phyloP scores from a whole-genome alignment of 208 protist species.

The Crithidia expoeki region DNA sequence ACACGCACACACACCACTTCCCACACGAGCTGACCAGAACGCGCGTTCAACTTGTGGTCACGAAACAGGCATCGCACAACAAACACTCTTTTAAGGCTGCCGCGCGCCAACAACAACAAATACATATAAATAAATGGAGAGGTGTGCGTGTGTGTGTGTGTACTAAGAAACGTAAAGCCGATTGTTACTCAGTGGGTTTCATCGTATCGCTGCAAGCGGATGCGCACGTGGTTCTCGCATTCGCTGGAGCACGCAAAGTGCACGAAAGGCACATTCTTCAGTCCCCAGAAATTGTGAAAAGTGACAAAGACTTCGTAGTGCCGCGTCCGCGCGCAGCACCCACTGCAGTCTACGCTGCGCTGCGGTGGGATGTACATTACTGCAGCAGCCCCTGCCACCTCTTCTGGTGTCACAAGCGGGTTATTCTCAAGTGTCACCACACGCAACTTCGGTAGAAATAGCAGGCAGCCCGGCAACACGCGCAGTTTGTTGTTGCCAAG shows the following conservation, averaged over 20 bases:
- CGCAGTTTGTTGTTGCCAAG: conserved; percentile 79
- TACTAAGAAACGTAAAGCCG: too few species aligned
- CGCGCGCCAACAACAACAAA: too few species aligned
- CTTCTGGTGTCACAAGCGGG: conserved; percentile 44
- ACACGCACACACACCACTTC: too few species aligned
- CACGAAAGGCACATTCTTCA: conserved; percentile 62
- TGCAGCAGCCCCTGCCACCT: conserved; percentile 50
- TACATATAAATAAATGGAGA: background rate
- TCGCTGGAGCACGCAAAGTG: conserved; percentile 69
- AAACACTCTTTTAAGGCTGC: too few species aligned
- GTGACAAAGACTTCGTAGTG: conserved; percentile 63
- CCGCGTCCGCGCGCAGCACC: conserved; percentile 64
- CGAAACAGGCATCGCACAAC: too few species aligned
- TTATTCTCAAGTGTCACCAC: conserved; percentile 80
- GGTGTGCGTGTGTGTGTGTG: background rate
- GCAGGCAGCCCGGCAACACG: conserved; percentile 72
- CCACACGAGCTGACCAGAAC: too few species aligned
- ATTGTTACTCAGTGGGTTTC: conserved; percentile 8
- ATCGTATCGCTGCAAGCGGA: conserved; percentile 61
- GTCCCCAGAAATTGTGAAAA: conserved; percentile 54
- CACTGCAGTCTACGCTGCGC: conserved; percentile 70
- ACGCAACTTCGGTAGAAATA: conserved; percentile 71
- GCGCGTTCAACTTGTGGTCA: too few species aligned
- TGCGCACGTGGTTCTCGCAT: conserved; percentile 57
- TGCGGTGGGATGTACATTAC: conserved; percentile 54